Base-by-base conservation (phyloP, 2,329 filamentous ascomycete genomes). In the Botryotinia convoluta region DNA sequence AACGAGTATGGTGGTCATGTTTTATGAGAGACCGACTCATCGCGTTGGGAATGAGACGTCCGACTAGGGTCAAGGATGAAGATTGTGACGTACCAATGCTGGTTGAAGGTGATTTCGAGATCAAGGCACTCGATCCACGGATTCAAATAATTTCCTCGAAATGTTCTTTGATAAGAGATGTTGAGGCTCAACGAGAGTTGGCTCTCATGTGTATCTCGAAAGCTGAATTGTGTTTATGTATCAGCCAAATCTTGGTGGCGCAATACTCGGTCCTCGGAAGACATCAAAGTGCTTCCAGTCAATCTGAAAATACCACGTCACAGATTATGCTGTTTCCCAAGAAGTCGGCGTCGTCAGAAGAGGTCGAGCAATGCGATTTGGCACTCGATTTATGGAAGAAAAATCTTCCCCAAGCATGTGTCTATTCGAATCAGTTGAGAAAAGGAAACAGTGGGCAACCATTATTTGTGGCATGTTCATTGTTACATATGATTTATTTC, bases 1-100 rank as follows among this genome's bases (percentile, higher is more conserved):
- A 97, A 84, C 88, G 95, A 71, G 96, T 98, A 77, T 98, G 95
- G 95, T 98, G 95, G 95, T 97, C 93, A 45, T 97, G 93, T 76
- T 97, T 97, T 80, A 97, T 97, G 90, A 91, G 95, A 72, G 95
- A 98, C 82, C 92, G 95, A 67, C 87, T 98, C 60, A 94, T 98
- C 76, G 95, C 95, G 2, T 85, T 98, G 20, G 95, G 95, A 72
- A 98, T 98, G 95, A 90, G 95, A 73, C 90, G 95, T 71, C 95
- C 95, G 7, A 97, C 94, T 57, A 88, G 95, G 71, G 97, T 98
- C 82, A 97, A 97, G 85, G 91, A 94, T 74, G 93, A 96, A 79
- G 95, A 98, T 81, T 97, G 93, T 80, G 93, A 98, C 80, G 94
- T 98, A 44, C 93, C 95, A 0, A 96, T 97, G 93, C 86, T 98